Evolutionary conservation across 768 basidiomycete genomes (phyloP).

Genomic region (Rhizopogon sp.): DNA sequence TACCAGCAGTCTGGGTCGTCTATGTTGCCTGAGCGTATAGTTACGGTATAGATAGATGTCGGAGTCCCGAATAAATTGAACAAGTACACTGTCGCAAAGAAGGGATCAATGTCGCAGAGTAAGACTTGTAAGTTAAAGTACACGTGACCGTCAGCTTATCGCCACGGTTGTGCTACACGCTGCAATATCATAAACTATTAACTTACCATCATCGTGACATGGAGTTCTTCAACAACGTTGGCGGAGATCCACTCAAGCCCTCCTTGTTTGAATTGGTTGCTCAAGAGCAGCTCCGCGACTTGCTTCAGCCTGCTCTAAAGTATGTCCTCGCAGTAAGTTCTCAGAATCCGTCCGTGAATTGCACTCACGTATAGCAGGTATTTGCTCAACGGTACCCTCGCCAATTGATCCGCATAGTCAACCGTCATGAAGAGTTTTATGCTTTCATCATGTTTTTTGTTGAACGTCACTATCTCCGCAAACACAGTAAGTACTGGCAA

Average conservation of each 20-base stretch:
- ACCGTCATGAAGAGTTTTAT: conserved; percentile 96
- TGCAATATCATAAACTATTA: no score
- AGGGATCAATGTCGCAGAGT: no score
- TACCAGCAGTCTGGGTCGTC: no score
- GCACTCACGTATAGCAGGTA: conserved; percentile 46
- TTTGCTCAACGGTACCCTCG: conserved; percentile 94
- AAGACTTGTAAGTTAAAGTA: no score
- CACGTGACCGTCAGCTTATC: no score
- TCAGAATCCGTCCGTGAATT: not conserved
- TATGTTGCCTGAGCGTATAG: no score
- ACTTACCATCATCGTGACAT: conserved; percentile 29
- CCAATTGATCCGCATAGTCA: conserved; percentile 86
- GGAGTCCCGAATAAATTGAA: no score
- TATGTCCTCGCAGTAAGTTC: conserved; percentile 82
- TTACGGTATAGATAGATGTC: no score
- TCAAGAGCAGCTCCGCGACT: conserved; percentile 87
- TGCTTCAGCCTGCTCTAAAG: conserved; percentile 91
- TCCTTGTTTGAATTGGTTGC: conserved; percentile 90
- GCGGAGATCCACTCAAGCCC: conserved; percentile 68
- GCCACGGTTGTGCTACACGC: no score
- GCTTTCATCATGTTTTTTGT: conserved; percentile 84
- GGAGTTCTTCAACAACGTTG: conserved; percentile 81
- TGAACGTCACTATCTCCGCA: conserved; percentile 85
- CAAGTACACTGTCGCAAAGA: no score
- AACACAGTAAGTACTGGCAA: conserved; percentile 56